Evolutionary conservation across 495 filamentous ascomycete genomes (phyloP).

Genomic region (Cryomyces minteri): DNA sequence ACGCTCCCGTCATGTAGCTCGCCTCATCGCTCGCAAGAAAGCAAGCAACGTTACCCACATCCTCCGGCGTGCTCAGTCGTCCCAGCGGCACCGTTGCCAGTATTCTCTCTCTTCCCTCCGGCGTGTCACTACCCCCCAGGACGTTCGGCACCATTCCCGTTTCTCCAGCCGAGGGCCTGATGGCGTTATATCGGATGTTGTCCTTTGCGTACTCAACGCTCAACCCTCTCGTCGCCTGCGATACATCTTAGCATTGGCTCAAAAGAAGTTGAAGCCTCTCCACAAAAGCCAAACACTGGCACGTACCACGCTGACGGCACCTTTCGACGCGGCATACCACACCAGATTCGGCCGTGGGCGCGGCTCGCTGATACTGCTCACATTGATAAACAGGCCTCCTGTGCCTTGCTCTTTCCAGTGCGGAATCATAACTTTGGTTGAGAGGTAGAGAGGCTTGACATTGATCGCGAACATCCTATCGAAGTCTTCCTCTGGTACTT

Average conservation of each 20-base stretch:
- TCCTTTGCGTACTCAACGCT: constrained; percentile 12
- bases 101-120: too few species aligned
- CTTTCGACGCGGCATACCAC: constrained; percentile 13
- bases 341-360: constrained; percentile 8
- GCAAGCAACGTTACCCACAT: too few species aligned
- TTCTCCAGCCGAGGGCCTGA: too few species aligned
- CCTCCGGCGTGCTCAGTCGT: too few species aligned
- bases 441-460: constrained; percentile 12
- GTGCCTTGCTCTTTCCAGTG: constrained; percentile 4
- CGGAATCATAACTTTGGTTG: constrained; percentile 7
- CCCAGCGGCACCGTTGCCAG: too few species aligned
- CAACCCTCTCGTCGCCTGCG: constrained; percentile 7
- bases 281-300: too few species aligned
- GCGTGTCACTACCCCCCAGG: too few species aligned
- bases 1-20: too few species aligned
- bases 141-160: too few species aligned
- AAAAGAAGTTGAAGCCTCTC: too few species aligned
- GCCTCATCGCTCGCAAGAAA: too few species aligned
- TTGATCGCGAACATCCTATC: constrained; percentile 13
- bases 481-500: constrained; percentile 13
- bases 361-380: constrained; percentile 10
- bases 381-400: constrained; percentile 9
- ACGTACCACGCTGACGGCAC: constrained; percentile 5
- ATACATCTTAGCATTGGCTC: too few species aligned
- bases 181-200: constrained; percentile 7